Evolutionary conservation across 2,329 filamentous ascomycete genomes (phyloP).

Genomic region (Cytospora leucostoma): DNA sequence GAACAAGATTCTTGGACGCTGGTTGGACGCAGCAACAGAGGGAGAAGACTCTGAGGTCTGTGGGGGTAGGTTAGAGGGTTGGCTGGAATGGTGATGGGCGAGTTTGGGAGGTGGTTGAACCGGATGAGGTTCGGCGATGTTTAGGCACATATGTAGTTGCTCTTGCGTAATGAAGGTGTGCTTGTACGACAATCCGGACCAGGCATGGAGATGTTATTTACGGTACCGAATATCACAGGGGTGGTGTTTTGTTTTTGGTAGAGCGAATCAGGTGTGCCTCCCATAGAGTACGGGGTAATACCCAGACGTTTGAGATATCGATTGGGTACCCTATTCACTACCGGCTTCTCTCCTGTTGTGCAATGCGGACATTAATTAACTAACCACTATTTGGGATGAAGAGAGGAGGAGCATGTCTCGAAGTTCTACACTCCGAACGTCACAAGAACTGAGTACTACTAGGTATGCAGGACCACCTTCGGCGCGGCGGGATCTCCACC

Average conservation of each 20-base stretch:
- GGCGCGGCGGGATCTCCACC: background rate
- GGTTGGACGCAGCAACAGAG: constrained; percentile 18
- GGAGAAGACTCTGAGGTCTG: background rate
- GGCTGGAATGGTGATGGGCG: background rate
- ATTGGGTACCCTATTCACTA: background rate
- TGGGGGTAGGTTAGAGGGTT: background rate
- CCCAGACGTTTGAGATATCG: background rate
- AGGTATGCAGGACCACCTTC: background rate
- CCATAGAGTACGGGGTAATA: background rate
- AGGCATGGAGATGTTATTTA: background rate
- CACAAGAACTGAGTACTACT: background rate
- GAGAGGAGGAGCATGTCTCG: background rate
- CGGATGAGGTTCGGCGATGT: background rate
- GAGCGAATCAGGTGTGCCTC: background rate
- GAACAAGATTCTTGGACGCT: constrained; percentile 13
- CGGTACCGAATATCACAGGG: background rate
- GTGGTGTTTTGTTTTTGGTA: background rate
- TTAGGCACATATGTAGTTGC: background rate
- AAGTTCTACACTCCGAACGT: background rate
- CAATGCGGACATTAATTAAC: background rate
- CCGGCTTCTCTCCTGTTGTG: background rate
- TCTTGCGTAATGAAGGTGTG: background rate
- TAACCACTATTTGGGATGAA: background rate
- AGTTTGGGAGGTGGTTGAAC: background rate
- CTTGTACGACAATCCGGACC: background rate